Conservation (phyloP, 805 yeast genomes). For the Debaryomyces tyrocola region DNA sequence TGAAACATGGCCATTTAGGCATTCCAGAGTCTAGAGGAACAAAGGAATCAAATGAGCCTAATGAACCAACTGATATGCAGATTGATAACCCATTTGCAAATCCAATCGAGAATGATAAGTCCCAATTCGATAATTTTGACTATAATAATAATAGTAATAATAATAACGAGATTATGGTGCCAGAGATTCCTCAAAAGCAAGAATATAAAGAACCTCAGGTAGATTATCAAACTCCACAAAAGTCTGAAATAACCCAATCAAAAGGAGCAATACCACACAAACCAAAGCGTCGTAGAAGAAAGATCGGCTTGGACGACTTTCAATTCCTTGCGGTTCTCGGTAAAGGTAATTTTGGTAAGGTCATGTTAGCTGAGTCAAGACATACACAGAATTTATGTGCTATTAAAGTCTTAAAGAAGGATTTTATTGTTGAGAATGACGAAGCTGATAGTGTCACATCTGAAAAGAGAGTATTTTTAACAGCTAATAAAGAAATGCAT, state of each 20-base stretch:
- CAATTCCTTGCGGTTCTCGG: slow-evolving; percentile 93
- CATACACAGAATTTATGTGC: slow-evolving; percentile 84
- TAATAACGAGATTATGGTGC: slow-evolving; percentile 15
- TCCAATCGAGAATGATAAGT: background rate
- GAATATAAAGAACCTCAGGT: background rate
- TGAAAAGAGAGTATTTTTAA: slow-evolving; percentile 86
- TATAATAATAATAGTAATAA: slow-evolving; percentile 22
- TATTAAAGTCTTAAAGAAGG: slow-evolving; percentile 93
- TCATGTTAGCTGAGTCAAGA: slow-evolving; percentile 93
- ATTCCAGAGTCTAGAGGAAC: slow-evolving; percentile 3
- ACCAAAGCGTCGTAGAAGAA: slow-evolving; percentile 51
- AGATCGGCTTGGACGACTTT: slow-evolving; percentile 92
- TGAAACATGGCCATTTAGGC: background rate
- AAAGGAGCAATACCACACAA: slow-evolving; percentile 26
- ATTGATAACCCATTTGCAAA: slow-evolving; percentile 1
- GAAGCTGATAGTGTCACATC: slow-evolving; percentile 94
- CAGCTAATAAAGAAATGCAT: slow-evolving; percentile 84
- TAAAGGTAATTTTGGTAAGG: slow-evolving; percentile 98
- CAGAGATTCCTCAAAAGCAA: slow-evolving; percentile 4
- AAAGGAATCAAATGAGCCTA: slow-evolving; percentile 8
- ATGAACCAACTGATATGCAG: slow-evolving; percentile 5
- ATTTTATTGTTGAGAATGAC: slow-evolving; percentile 90
- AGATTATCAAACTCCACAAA: slow-evolving; percentile 1
- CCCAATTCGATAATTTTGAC: slow-evolving; percentile 23
- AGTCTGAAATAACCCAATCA: slow-evolving; percentile 2